These are phyloP conservation scores for Maudiozyma pseudohumilis DNA, from an alignment of 805 yeast species.

Conservation along the genomic window DNA sequence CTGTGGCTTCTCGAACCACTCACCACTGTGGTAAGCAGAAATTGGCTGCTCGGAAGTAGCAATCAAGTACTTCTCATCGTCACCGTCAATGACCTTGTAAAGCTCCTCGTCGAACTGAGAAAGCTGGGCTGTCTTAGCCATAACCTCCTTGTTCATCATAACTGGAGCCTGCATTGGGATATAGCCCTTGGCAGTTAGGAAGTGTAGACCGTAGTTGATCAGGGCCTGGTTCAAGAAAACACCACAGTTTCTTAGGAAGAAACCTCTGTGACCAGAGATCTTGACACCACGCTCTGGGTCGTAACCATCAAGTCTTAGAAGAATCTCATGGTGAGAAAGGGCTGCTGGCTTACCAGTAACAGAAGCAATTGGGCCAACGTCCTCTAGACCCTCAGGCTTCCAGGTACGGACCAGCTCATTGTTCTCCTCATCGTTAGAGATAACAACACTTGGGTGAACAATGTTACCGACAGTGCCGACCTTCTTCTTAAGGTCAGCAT, in stretches of 20 bases:
- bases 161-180: slow-evolving; percentile 95
- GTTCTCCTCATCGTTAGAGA: slow-evolving; percentile 80
- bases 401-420: slow-evolving; percentile 81
- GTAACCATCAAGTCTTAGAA: slow-evolving; percentile 90
- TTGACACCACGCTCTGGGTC: slow-evolving; percentile 98
- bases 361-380: slow-evolving; percentile 56
- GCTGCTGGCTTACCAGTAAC: slow-evolving; percentile 68
- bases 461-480: slow-evolving; percentile 89
- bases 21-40: slow-evolving; percentile 92
- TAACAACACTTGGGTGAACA: slow-evolving; percentile 86
- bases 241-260: slow-evolving; percentile 88
- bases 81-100: slow-evolving; percentile 94
- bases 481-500: slow-evolving; percentile 60
- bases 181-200: slow-evolving; percentile 70
- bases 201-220: slow-evolving; percentile 88
- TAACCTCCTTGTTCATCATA: slow-evolving; percentile 98
- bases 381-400: slow-evolving; percentile 64
- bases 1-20: slow-evolving; percentile 96
- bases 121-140: slow-evolving; percentile 98
- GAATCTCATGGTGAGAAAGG: slow-evolving; percentile 90
- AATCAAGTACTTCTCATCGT: slow-evolving; percentile 92
- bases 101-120: slow-evolving; percentile 97
- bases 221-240: slow-evolving; percentile 96
- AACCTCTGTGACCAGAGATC: slow-evolving; percentile 97
- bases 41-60: slow-evolving; percentile 99